These are phyloP conservation scores for Cladorrhinum sp. DNA, from an alignment of 2,329 filamentous ascomycete species.

Conservation along the genomic window DNA sequence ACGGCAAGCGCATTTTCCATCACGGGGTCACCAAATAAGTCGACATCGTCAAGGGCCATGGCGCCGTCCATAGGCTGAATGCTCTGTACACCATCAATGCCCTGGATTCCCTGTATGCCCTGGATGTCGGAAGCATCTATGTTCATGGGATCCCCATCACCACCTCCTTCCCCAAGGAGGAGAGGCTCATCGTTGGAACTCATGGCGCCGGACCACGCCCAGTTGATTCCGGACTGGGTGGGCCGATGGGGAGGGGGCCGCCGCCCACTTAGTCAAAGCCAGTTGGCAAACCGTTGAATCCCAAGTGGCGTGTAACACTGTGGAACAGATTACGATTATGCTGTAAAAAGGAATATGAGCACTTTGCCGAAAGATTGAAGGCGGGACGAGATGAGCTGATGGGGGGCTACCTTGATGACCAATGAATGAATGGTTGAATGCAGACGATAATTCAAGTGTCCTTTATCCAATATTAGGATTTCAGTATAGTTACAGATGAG, in stretches of 20 bases:
- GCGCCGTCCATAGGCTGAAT: constrained; percentile 44
- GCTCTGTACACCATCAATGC: constrained; percentile 14
- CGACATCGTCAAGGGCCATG: constrained; percentile 65
- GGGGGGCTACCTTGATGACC: too few species aligned
- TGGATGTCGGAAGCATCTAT: constrained; percentile 28
- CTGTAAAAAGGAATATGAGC: too few species aligned
- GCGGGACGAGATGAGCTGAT: too few species aligned
- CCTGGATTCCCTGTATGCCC: constrained; percentile 23
- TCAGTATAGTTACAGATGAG: too few species aligned
- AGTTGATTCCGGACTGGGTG: not conserved
- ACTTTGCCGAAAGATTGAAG: too few species aligned
- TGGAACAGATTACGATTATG: too few species aligned
- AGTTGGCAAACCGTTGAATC: too few species aligned
- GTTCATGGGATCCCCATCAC: constrained; percentile 12
- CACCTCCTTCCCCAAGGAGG: constrained; percentile 51
- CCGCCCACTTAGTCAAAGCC: not conserved
- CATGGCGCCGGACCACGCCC: constrained; percentile 26
- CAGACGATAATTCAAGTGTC: too few species aligned
- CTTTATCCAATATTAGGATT: too few species aligned
- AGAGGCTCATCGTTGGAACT: constrained; percentile 39
- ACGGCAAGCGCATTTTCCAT: constrained; percentile 40
- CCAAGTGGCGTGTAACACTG: too few species aligned
- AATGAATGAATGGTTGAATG: too few species aligned
- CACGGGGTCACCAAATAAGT: constrained; percentile 43
- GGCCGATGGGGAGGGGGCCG: not conserved